These are phyloP conservation scores for Musa troglodytarum DNA, from an alignment of 176 grass and related monocot species.

Conservation along the genomic window DNA sequence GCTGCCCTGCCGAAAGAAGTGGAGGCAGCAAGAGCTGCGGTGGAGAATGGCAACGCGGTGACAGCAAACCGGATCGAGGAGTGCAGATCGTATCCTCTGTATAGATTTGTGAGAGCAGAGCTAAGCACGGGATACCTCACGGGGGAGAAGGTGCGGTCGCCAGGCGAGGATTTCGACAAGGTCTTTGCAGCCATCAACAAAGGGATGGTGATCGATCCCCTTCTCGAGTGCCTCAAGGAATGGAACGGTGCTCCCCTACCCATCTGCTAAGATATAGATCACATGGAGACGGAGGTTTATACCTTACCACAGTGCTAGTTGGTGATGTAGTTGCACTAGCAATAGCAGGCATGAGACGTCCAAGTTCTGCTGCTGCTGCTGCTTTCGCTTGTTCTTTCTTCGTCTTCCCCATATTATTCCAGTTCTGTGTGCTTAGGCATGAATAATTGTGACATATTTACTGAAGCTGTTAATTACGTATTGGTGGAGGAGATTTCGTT, in stretches of 20 bases:
- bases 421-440: no score
- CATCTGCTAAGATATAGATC: neutral
- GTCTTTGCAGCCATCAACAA: neutral
- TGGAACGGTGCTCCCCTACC: neutral
- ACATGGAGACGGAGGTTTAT: no score
- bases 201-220: neutral
- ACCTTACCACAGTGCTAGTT: no score
- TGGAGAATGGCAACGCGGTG: neutral
- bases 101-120: neutral
- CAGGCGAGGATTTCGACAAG: neutral
- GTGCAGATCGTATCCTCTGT: neutral
- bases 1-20: neutral
- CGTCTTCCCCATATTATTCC: no score
- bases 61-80: neutral
- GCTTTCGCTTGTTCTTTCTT: no score
- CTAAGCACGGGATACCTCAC: neutral
- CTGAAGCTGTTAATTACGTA: no score
- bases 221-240: neutral
- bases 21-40: neutral
- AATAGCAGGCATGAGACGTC: no score
- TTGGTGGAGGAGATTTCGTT: no score
- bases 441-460: no score
- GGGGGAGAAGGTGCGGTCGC: neutral
- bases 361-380: no score
- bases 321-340: no score